Conservation (phyloP, 257 asterid genomes). For the Perilla frutescens region DNA sequence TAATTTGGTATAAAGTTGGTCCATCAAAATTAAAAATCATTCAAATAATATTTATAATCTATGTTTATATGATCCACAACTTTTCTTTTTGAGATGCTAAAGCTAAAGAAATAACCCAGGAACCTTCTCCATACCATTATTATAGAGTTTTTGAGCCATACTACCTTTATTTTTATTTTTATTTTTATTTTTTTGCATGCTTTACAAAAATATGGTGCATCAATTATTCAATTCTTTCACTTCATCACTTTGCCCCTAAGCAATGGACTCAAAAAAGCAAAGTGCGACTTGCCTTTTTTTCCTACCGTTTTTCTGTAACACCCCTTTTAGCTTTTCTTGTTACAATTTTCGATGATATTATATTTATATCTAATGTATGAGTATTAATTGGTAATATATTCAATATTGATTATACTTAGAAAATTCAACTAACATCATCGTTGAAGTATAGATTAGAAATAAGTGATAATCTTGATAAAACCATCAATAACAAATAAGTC, state of each 20-base stretch:
- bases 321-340: not conserved
- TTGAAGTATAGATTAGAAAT: too few species aligned
- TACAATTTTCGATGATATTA: not conserved
- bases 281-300: constrained; percentile 28
- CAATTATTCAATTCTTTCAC: constrained; percentile 54
- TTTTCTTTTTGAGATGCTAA: constrained; percentile 43
- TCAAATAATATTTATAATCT: constrained; percentile 5
- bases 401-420: too few species aligned
- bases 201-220: constrained; percentile 42
- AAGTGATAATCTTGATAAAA: too few species aligned
- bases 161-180: constrained; percentile 32
- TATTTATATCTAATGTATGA: not conserved
- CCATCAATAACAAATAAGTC: too few species aligned
- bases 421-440: too few species aligned
- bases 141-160: constrained; percentile 21
- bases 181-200: constrained; percentile 18
- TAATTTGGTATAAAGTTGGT: constrained; percentile 37
- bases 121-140: constrained; percentile 36
- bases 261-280: constrained; percentile 35
- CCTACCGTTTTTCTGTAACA: constrained; percentile 13
- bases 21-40: constrained; percentile 16
- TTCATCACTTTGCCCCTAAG: constrained; percentile 52
- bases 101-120: constrained; percentile 29
- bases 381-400: too few species aligned
- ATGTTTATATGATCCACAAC: constrained; percentile 34